Conservation (phyloP, 148 eudicot genomes). For the Dianthus caryophyllus region DNA sequence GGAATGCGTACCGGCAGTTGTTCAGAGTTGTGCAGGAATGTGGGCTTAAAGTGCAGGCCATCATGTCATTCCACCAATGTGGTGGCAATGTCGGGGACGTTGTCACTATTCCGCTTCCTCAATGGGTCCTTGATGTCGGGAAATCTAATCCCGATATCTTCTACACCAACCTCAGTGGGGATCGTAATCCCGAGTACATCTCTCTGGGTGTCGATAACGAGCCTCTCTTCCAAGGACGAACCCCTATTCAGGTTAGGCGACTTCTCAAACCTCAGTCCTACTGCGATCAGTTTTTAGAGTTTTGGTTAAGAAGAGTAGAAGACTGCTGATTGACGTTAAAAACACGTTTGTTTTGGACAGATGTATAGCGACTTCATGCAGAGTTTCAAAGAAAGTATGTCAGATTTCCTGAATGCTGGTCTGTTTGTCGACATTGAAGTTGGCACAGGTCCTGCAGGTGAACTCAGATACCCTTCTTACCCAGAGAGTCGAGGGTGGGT, state of each 20-base stretch:
- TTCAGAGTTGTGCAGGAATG: conserved; percentile 37
- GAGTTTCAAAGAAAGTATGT: conserved; percentile 59
- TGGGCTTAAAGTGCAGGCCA: conserved; percentile 59
- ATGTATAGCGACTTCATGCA: conserved; percentile 76
- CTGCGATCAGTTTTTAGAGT: too few species aligned
- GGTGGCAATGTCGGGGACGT: conserved; percentile 46
- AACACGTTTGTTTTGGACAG: conserved; percentile 25
- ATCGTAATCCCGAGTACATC: conserved; percentile 66
- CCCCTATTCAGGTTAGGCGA: conserved; percentile 40
- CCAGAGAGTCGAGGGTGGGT: conserved; percentile 82
- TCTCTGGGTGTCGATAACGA: conserved; percentile 66
- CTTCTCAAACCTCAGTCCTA: too few species aligned
- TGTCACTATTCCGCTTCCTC: conserved; percentile 68
- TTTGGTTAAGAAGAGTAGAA: too few species aligned
- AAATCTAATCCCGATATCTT: conserved; percentile 63
- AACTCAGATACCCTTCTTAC: conserved; percentile 87
- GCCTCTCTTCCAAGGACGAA: conserved; percentile 73
- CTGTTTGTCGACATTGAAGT: conserved; percentile 71
- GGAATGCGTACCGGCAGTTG: conserved; percentile 51
- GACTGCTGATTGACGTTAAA: not conserved
- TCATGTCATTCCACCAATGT: conserved; percentile 69
- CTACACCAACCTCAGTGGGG: conserved; percentile 72
- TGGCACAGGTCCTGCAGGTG: conserved; percentile 92
- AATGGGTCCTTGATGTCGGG: conserved; percentile 69
- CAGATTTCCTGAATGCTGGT: conserved; percentile 46